Evolutionary conservation across 2,329 filamentous ascomycete genomes (phyloP), one percentile per base, ranked within the genome.

Genomic region (Diaporthe caulivora): DNA sequence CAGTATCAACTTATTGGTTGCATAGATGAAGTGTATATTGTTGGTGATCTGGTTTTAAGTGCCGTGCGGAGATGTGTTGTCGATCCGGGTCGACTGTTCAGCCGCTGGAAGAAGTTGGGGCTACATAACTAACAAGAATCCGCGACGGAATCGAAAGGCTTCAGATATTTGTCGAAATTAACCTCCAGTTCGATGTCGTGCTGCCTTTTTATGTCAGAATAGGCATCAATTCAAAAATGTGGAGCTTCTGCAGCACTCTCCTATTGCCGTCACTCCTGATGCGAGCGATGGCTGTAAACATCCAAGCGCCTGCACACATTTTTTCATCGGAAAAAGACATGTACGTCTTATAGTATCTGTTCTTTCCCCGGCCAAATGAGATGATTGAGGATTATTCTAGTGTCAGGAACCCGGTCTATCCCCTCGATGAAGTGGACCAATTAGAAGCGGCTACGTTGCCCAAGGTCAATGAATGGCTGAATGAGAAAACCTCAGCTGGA

Each of bases 341-440:
- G 42, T 15, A 21, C 1, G 37, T 49, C n/a, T 15, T 18, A 3
- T 51, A n/a, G 21, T 18, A 1, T 64, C 13, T n/a, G n/a, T 18
- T 18, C 9, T 13, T 6, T 9, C 2, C 3, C 18, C 1, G 13
- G 37, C 15, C 31, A 26, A 11, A 17, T n/a, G 10, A 37, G 31
- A 26, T 65, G 15, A 65, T 31, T 29, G 11, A 17, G 11, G 15
- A 17, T 2, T 26, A 11, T 10, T 8, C 1, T 13, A 71, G 69
- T 13, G 18, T 26, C 9, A 78, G 79, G n/a, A 80, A 80, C 60
- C 75, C 75, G 9, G 62, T 65, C 62, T 80, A 79, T 65, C 76
- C 77, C 1, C 75, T 79, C n/a, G 79, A 80, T 60, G 70, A 76
- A 4, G 79, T 81, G 37, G 80, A 81, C 75, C 75, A 78, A 64